These are phyloP conservation scores for Aurinia saxatilis DNA, from an alignment of 345 rosid species.

Conservation along the genomic window DNA sequence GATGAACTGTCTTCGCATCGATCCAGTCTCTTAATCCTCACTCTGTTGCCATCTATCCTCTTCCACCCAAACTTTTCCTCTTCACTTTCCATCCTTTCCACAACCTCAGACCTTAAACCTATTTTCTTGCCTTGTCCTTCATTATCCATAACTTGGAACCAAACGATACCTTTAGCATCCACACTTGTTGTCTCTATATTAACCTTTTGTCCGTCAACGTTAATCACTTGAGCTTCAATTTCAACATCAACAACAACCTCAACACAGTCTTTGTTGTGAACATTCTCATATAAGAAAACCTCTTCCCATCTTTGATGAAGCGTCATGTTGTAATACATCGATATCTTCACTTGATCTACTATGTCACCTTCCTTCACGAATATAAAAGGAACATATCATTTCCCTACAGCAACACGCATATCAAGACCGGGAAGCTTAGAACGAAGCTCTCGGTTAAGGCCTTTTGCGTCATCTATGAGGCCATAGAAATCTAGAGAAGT, in stretches of 20 bases:
- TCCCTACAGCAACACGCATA: conserved; percentile 35
- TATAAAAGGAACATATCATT: conserved; percentile 60
- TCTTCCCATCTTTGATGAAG: conserved; percentile 54
- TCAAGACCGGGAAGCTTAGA: conserved; percentile 32
- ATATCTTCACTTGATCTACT: conserved; percentile 31
- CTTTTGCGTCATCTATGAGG: conserved; percentile 47
- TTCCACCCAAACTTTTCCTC: conserved; percentile 50
- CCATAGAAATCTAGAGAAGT: conserved; percentile 4
- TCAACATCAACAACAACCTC: conserved; percentile 27
- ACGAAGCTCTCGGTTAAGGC: conserved; percentile 33
- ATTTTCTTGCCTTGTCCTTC: conserved; percentile 13
- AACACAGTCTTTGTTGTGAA: neutral
- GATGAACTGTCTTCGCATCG: conserved; percentile 10
- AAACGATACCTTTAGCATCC: conserved; percentile 32
- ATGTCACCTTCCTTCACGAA: conserved; percentile 38
- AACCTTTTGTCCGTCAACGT: conserved; percentile 25
- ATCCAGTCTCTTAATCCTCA: conserved; percentile 25
- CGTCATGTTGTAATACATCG: conserved; percentile 50
- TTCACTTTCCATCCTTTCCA: conserved; percentile 48
- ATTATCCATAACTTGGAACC: conserved; percentile 21
- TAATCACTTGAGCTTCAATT: conserved; percentile 25
- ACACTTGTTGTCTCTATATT: neutral
- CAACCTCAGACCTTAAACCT: conserved; percentile 35
- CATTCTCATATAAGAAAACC: conserved; percentile 31
- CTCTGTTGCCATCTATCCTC: neutral